phyloP scores from a whole-genome alignment of 208 protist species.

The Acanthamoeba sp. region DNA sequence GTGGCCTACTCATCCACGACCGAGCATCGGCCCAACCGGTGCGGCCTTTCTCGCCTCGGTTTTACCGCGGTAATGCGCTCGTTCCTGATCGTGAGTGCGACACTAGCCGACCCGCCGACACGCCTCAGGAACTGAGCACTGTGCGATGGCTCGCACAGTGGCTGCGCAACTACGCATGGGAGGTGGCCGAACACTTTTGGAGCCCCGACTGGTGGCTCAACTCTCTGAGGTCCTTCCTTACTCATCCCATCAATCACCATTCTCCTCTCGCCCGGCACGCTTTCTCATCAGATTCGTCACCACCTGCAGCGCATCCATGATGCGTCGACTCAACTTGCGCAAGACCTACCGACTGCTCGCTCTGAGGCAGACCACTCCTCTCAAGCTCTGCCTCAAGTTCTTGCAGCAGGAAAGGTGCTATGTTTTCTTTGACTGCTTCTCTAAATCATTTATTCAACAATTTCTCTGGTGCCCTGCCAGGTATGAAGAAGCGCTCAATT shows the following conservation, averaged over 20 bases:
- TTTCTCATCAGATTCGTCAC: neutral
- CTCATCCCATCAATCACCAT: neutral
- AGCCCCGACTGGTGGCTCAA: constrained; percentile 27
- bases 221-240: neutral
- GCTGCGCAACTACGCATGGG: constrained; percentile 13
- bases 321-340: constrained; percentile 31
- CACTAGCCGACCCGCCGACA: neutral
- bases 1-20: neutral
- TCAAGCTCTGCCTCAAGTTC: constrained; percentile 49
- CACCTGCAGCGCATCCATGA: neutral
- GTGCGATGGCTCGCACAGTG: neutral
- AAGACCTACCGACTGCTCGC: constrained; percentile 57
- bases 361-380: constrained; percentile 40
- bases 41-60: neutral
- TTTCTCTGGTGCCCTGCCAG: neutral
- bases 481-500: constrained; percentile 61
- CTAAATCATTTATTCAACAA: neutral
- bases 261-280: no score
- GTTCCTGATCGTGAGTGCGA: neutral
- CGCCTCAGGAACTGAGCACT: neutral
- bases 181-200: constrained; percentile 31
- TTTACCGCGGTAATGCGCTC: neutral
- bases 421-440: neutral
- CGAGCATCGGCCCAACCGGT: neutral
- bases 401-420: neutral